Percentiles rank a stretch among this genome's conserved stretches.
Conservation (phyloP, 2,329 filamentous ascomycete species). For the Pochonia chlamydosporia region DNA sequence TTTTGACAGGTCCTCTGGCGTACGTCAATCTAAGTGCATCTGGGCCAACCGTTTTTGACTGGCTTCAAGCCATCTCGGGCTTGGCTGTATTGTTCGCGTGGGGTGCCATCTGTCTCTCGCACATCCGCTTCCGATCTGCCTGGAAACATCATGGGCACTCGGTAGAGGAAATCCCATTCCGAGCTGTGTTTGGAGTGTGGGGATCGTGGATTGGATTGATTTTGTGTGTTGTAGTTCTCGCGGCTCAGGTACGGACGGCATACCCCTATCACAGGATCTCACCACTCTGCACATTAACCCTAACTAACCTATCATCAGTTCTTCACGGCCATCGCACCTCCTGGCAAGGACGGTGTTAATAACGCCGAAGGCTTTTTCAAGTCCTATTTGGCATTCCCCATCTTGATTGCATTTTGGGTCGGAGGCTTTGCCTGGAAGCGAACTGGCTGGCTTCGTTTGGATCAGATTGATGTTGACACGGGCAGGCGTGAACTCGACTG, state of each 20-base stretch:
- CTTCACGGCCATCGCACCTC: conserved; percentile 41
- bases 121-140: conserved; percentile 61
- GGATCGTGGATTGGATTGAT: conserved; percentile 58
- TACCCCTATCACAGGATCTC: neutral
- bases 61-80: conserved; percentile 59
- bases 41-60: conserved; percentile 52
- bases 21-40: conserved; percentile 39
- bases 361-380: conserved; percentile 48
- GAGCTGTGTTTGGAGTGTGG: conserved; percentile 50
- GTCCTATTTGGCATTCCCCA: conserved; percentile 45
- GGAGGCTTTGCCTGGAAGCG: conserved; percentile 61
- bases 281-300: conserved; percentile 8
- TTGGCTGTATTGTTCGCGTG: conserved; percentile 60
- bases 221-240: conserved; percentile 47
- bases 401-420: conserved; percentile 49
- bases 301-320: conserved; percentile 23
- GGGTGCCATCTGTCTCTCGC: conserved; percentile 58
- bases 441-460: conserved; percentile 48
- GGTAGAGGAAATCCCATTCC: conserved; percentile 61
- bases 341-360: conserved; percentile 22
- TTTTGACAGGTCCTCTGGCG: conserved; percentile 42
- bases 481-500: conserved; percentile 6
- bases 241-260: conserved; percentile 38
- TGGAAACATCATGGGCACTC: conserved; percentile 53
- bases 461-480: conserved; percentile 49